Base-by-base conservation (phyloP, 2,329 filamentous ascomycete species). In the Cordyceps fumosorosea region DNA sequence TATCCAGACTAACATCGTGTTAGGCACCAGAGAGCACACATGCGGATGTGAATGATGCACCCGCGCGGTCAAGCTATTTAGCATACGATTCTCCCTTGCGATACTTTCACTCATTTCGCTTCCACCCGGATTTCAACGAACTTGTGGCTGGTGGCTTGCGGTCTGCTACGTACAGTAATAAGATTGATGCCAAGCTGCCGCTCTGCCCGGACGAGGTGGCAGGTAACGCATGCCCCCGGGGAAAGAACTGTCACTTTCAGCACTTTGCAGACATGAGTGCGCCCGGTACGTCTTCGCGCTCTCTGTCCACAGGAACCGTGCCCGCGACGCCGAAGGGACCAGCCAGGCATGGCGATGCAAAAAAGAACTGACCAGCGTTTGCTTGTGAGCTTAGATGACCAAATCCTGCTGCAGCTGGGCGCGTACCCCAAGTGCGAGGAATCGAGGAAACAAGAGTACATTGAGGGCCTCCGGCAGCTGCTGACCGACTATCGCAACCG, bases 91-190 rank as follows among this genome's bases (percentile, higher is more conserved):
- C 91, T 71, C 90, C 92, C 37, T 80, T 99, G 64, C 86, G 84
- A 67, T 84, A 84, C 68, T 97, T 98, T 75, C 91, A 87, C 73
- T 89, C 90, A 44, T 99, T 90, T 76, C 91, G 93, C 68, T 97
- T 93, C 72, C 93, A 98, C 72, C 90, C 91, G 37, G 80, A 84
- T 57, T 98, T 87, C 76, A 78, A 81, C 66, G 75, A 88, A 56
- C 79, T 84, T 62, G 86, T 96, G 62, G 73, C 84, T 62, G 89
- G 88, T 65, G 93, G 93, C 50, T 88, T 92, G 71, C 88, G 89
- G 71, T 98, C 95, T 66, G 81, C 96, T 78, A 98, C 93, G 50
- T 98, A 93, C 77, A 97, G 91, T 77, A 90, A 96, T 75, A 88
- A 87, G 68, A 96, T 99, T 75, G 87, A 97, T 72, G 81, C 87